Base-by-base conservation (phyloP, 768 basidiomycete genomes). In the Kockovaella imperatae region DNA sequence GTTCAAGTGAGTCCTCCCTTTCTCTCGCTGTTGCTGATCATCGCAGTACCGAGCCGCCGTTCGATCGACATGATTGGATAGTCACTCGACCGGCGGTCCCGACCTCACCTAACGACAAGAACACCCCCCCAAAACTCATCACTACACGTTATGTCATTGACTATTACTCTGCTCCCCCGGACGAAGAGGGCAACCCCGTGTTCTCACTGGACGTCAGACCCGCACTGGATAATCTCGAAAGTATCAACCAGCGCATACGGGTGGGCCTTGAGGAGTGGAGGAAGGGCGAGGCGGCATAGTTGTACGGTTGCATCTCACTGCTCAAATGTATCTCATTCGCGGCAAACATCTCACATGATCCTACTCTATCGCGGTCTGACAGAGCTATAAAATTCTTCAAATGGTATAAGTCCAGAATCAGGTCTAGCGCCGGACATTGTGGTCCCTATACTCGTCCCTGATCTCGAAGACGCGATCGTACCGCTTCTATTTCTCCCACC, bases 31-130 rank as follows among this genome's bases (percentile, higher is more conserved):
- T 29, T 17, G 43, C 32, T 32, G 17, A 14, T 3, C 47, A 5
- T 29, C 2, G 26, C 62, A 97, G 91, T 73, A 76, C 81, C 34
- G 85, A 89, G 64, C 86, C 88, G 4, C 95, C 93, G 0, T 97
- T 99, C 66, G 95, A 99, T 67, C 83, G 95, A 6, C 95, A 99
- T 69, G 95, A 99, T 74, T 99, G 95, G 95, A 73, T 95, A 44
- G 78, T 99, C 45, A 84, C 84, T 25, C 82, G 93, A 43, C 81
- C 83, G 26, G 74, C 48, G 23, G 41, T 21, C 17, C 30, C 23
- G 14, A 75, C 32, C 82, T 83, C 1, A 82, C n/a, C n/a, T n/a
- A n/a, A 85, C 15, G 80, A 35, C 6, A 15, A 47, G 6, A 26
- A 30, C 24, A 29, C 50, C 11, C 35, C 48, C 15, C 50, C 52